These are phyloP conservation scores for Penicillium lividum DNA, from an alignment of 495 filamentous ascomycete species.

Conservation along the genomic window DNA sequence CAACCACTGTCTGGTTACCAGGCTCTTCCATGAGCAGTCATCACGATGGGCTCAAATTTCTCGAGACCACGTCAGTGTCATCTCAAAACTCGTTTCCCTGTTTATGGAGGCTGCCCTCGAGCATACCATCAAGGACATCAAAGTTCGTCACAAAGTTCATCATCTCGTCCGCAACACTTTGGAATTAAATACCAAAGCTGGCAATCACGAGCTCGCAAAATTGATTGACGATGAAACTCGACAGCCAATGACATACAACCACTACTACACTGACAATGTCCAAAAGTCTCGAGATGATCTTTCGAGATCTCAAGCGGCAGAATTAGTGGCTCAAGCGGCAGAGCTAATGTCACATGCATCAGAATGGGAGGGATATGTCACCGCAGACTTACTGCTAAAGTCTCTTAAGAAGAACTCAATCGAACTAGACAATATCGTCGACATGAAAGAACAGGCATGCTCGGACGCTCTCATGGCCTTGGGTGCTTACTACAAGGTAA, in stretches of 20 bases:
- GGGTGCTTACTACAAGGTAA: constrained; percentile 36
- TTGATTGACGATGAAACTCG: constrained; percentile 45
- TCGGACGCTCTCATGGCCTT: constrained; percentile 23
- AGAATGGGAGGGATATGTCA: not conserved
- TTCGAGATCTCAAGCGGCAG: not conserved
- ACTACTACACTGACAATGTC: constrained; percentile 47
- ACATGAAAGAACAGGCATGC: constrained; percentile 32
- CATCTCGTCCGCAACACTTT: constrained; percentile 16
- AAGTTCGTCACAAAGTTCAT: constrained; percentile 31
- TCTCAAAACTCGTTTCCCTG: constrained; percentile 14
- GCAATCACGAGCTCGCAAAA: constrained; percentile 35
- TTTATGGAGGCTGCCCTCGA: constrained; percentile 20
- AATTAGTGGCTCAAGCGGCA: not conserved
- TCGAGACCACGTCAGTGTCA: constrained; percentile 16
- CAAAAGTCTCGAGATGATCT: constrained; percentile 31
- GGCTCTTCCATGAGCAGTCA: constrained; percentile 43
- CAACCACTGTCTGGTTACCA: constrained; percentile 39
- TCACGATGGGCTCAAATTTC: constrained; percentile 26
- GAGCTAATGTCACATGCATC: constrained; percentile 5
- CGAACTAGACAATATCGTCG: constrained; percentile 15
- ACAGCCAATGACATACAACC: constrained; percentile 50
- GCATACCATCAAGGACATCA: constrained; percentile 22
- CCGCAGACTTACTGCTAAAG: constrained; percentile 9
- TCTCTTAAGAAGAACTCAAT: constrained; percentile 6
- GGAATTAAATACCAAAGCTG: constrained; percentile 22